Evolutionary conservation across 1,139 yeast genomes (phyloP).

Genomic region (Blastobotrys aristatus): DNA sequence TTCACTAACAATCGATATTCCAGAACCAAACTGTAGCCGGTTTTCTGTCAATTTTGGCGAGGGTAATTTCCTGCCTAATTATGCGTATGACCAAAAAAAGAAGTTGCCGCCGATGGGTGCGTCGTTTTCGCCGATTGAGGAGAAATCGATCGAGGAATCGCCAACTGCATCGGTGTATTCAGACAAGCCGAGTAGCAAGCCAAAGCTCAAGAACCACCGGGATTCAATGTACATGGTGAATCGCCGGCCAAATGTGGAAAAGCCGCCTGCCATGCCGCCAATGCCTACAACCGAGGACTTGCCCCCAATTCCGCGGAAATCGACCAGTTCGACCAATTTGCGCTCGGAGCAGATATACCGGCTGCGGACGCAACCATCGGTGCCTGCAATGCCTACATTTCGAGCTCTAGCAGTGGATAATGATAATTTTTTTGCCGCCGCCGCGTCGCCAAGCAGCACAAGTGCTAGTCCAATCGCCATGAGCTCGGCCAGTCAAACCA

Average conservation of each 20-base stretch:
- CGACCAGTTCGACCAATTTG: not conserved
- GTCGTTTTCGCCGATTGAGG: not conserved
- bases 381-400: not conserved
- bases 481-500: not conserved
- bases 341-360: not conserved
- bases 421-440: conserved; percentile 4
- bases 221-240: conserved; percentile 2
- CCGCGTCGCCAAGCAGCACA: not conserved
- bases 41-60: conserved; percentile 4
- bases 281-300: not conserved
- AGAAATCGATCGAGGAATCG: not conserved
- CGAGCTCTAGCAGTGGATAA: conserved; percentile 2
- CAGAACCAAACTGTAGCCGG: not conserved
- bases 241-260: not conserved
- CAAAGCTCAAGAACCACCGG: conserved; percentile 2
- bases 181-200: too few relatives aligned
- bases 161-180: conserved; percentile 1
- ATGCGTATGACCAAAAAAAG: not conserved
- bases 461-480: not conserved
- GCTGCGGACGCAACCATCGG: not conserved
- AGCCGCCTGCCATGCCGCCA: conserved; percentile 4
- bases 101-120: too few relatives aligned
- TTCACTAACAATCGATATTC: not conserved
- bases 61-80: not conserved
- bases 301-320: not conserved